phyloP scores from a whole-genome alignment of 2,329 filamentous ascomycete genomes.

The Fusarium sp. region DNA sequence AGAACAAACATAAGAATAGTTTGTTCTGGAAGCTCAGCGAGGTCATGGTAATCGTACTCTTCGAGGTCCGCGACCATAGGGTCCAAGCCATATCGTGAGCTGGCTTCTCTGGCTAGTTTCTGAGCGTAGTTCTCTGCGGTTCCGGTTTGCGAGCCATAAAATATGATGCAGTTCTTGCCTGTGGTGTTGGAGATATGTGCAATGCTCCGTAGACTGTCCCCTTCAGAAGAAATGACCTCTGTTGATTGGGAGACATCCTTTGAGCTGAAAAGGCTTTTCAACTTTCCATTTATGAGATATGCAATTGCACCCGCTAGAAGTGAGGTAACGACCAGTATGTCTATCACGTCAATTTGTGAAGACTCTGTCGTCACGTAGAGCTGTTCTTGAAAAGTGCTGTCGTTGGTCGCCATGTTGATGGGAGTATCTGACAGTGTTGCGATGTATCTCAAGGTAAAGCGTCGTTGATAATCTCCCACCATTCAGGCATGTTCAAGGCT shows the following conservation, averaged over 20 bases:
- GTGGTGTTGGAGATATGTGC: slow-evolving; percentile 9
- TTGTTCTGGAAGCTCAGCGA: not conserved
- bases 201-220: slow-evolving; percentile 10
- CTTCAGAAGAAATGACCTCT: not conserved
- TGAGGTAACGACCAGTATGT: not conserved
- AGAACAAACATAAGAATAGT: slow-evolving; percentile 2
- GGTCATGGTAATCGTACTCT: slow-evolving; percentile 6
- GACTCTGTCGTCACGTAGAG: not conserved
- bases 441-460: not conserved
- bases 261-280: rapidly evolving
- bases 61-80: slow-evolving; percentile 14
- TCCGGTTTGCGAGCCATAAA: not conserved
- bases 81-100: slow-evolving; percentile 3
- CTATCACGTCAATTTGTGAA: not conserved
- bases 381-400: not conserved
- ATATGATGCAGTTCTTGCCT: slow-evolving; percentile 7
- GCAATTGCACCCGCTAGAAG: not conserved
- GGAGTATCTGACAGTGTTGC: not conserved
- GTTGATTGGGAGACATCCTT: not conserved
- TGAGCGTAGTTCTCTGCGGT: slow-evolving; percentile 12
- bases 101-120: not conserved
- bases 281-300: rapidly evolving
- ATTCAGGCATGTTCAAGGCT: too few species aligned
- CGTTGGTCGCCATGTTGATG: not conserved
- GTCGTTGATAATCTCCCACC: not conserved